Evolutionary conservation across 2,329 filamentous ascomycete species (phyloP).

Genomic region (Aspergillus transmontanensis): DNA sequence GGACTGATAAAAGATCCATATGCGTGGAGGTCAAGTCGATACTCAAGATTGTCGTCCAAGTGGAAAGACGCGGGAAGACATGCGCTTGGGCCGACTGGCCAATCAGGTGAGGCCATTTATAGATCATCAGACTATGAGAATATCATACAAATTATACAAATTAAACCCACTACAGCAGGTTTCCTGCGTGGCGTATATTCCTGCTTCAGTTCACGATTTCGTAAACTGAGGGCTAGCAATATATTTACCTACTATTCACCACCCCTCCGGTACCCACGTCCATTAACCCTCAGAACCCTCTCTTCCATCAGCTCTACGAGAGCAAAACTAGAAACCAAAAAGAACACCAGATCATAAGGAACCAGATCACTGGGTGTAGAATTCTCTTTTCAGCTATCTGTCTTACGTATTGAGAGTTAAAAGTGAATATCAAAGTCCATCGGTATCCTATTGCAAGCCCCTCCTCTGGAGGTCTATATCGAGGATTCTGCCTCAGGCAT

Average conservation of each 20-base stretch:
- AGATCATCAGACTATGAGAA: background rate
- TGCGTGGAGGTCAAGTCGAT: background rate
- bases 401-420: too few relatives aligned
- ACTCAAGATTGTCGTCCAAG: background rate
- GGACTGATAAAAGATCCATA: slow-evolving; percentile 75
- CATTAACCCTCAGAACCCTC: too few relatives aligned
- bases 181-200: too few relatives aligned
- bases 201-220: too few relatives aligned
- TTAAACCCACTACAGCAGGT: background rate
- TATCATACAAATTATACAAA: background rate
- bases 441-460: too few relatives aligned
- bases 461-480: too few relatives aligned
- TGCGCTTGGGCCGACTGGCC: background rate
- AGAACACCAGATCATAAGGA: too few relatives aligned
- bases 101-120: background rate
- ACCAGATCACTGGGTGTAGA: too few relatives aligned
- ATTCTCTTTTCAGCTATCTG: too few relatives aligned
- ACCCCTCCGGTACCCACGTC: background rate
- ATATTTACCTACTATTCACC: background rate
- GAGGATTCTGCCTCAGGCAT: too few relatives aligned
- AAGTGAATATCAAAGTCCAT: too few relatives aligned
- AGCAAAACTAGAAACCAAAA: background rate
- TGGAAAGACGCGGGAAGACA: background rate
- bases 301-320: background rate
- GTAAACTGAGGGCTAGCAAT: background rate